Evolutionary conservation across 176 grass and related monocot genomes (phyloP).

Genomic region (Saccharum officinarum): DNA sequence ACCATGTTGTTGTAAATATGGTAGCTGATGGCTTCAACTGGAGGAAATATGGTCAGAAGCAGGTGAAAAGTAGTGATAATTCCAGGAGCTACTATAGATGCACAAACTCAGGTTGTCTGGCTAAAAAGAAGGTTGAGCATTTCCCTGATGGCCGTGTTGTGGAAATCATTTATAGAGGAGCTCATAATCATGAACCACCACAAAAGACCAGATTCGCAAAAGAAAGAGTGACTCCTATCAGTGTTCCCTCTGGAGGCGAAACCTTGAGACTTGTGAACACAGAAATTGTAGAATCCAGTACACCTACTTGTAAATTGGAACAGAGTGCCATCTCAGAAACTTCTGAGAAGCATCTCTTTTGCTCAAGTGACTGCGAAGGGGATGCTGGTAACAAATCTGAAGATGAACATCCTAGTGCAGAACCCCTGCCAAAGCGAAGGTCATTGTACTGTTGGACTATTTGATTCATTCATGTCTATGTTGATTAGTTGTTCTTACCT

Average conservation of each 20-base stretch:
- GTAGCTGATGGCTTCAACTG: conserved; percentile 89
- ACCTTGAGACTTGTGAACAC: conserved; percentile 59
- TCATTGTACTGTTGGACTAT: conserved; percentile 27
- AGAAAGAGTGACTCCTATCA: conserved; percentile 59
- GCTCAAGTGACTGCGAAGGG: conserved; percentile 97
- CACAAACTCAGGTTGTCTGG: conserved; percentile 71
- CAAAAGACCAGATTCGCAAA: conserved; percentile 74
- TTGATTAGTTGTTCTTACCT: conserved; percentile 35
- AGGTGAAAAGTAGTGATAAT: conserved; percentile 98
- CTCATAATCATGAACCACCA: conserved; percentile 88
- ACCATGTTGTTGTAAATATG: conserved; percentile 48
- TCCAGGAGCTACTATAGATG: conserved; percentile 97
- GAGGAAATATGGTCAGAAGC: conserved; percentile 99
- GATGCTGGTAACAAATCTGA: conserved; percentile 66
- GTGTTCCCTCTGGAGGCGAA: conserved; percentile 48
- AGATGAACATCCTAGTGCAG: conserved; percentile 55
- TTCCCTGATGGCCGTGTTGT: conserved; percentile 67
- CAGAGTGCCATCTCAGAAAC: conserved; percentile 44
- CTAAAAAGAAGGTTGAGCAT: conserved; percentile 98
- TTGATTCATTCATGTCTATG: conserved; percentile 19
- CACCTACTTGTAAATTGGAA: conserved; percentile 47
- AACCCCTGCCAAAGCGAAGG: conserved; percentile 71
- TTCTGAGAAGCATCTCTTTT: conserved; percentile 76
- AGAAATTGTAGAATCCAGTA: conserved; percentile 62
- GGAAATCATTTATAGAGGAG: conserved; percentile 85